Evolutionary conservation across 257 asterid genomes (phyloP), one percentile per base, ranked within the genome.

Genomic region (Mitragyna speciosa): DNA sequence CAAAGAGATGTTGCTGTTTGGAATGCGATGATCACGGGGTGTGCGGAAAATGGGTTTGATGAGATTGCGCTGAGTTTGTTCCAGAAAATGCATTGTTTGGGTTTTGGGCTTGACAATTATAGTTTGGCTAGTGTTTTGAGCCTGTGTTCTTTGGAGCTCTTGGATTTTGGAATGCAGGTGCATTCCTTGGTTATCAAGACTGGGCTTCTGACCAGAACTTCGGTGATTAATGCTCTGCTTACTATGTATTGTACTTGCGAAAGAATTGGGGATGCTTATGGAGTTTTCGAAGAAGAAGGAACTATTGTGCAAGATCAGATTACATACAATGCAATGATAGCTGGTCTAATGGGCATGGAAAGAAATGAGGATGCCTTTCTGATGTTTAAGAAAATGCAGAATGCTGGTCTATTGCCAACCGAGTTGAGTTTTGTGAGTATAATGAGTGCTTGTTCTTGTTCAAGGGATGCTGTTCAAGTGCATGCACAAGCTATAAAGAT

Each of bases 21-120:
- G 98, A 95, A 93, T 74, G 97, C 98, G 2, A 79, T 95, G 84
- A 90, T 95, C 68, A 91, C 98, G 0, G 98, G 98, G 48, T 90
- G 91, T 72, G 95, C 84, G 2, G 92, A 88, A 39, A 86, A 84
- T 47, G 90, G 96, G 49, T 76, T 22, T 66, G 82, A 78, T 8
- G 67, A 77, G 80, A 68, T 87, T 83, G 96, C 95, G 0, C 83
- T 93, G 79, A 78, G 76, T 30, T 85, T 89, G 17, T 93, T 95
- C 72, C 71, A 5, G 15, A 83, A 79, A 82, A 93, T 93, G 98
- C 96, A 85, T 52, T 70, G 28, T 54, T 65, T 77, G 82, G 96
- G 92, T 78, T 89, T 93, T 63, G 61, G 82, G 78, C 86, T 69
- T 54, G 98, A 95, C 85, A 84, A 92, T 83, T 95, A 93, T 72